These are phyloP conservation scores for Phlebiopsis flavidoalba DNA, from an alignment of 768 basidiomycete genomes.

Conservation along the genomic window DNA sequence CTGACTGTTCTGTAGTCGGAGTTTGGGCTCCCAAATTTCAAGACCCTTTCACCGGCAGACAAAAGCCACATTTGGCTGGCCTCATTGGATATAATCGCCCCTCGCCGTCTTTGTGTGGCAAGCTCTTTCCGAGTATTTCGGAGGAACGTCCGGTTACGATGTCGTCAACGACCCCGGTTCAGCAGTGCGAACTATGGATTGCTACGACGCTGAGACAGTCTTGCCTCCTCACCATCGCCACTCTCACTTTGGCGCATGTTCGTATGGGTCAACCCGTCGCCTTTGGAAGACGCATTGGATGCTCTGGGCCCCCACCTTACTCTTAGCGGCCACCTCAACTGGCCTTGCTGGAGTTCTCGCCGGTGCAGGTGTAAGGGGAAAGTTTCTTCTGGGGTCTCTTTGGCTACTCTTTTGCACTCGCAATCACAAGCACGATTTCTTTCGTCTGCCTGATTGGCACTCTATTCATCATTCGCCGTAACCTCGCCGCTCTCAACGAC, in stretches of 20 bases:
- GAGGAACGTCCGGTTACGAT: constrained; percentile 38
- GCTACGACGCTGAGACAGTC: constrained; percentile 61
- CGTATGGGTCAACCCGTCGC: constrained; percentile 65
- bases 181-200: constrained; percentile 64
- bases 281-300: constrained; percentile 67
- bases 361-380: constrained; percentile 41
- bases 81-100: constrained; percentile 56
- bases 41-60: constrained; percentile 60
- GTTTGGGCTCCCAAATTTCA: constrained; percentile 69
- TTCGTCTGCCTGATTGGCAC: constrained; percentile 62
- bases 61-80: constrained; percentile 75
- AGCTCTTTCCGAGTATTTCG: constrained; percentile 44
- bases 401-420: constrained; percentile 50
- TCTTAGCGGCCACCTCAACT: constrained; percentile 54
- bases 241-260: constrained; percentile 62
- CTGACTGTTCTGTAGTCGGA: constrained; percentile 47
- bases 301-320: constrained; percentile 60
- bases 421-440: constrained; percentile 43
- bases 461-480: constrained; percentile 59
- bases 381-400: constrained; percentile 58
- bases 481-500: constrained; percentile 51
- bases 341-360: constrained; percentile 54
- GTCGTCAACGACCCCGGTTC: constrained; percentile 46
- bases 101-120: constrained; percentile 67
- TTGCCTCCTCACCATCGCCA: constrained; percentile 57